These are phyloP conservation scores for Hypoxylon cercidicola DNA, from an alignment of 495 filamentous ascomycete species.

Conservation along the genomic window DNA sequence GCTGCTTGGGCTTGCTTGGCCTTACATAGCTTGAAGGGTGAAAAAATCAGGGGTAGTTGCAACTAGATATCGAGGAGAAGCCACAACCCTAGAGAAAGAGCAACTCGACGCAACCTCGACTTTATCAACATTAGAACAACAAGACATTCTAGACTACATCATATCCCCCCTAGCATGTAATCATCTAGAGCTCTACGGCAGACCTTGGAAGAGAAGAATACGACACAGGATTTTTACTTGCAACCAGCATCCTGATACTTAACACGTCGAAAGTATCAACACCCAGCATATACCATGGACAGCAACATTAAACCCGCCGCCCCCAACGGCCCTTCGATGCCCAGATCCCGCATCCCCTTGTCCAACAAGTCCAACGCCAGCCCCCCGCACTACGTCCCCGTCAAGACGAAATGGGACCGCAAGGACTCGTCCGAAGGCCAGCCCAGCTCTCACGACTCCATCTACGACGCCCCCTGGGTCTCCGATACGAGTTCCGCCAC, in stretches of 20 bases:
- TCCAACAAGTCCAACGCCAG: slow-evolving; percentile 38
- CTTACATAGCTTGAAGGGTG: too few species aligned
- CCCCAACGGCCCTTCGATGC: slow-evolving; percentile 5
- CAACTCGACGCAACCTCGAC: slow-evolving; percentile 1
- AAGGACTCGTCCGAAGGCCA: slow-evolving; percentile 51
- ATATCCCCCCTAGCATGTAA: slow-evolving; percentile 25
- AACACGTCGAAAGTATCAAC: slow-evolving; percentile 26
- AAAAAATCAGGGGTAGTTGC: background rate
- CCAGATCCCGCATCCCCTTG: slow-evolving; percentile 38
- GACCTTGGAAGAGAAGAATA: slow-evolving; percentile 15
- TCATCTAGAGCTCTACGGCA: slow-evolving; percentile 18
- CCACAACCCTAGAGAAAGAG: background rate
- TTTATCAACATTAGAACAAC: background rate
- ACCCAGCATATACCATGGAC: slow-evolving; percentile 34
- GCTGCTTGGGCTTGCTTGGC: too few species aligned
- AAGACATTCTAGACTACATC: slow-evolving; percentile 9
- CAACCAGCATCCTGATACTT: slow-evolving; percentile 31
- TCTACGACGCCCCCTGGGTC: slow-evolving; percentile 49
- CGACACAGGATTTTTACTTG: slow-evolving; percentile 31
- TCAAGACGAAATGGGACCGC: slow-evolving; percentile 41
- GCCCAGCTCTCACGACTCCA: slow-evolving; percentile 50
- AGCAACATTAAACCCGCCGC: slow-evolving; percentile 24
- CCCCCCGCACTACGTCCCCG: slow-evolving; percentile 11
- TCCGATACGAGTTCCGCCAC: slow-evolving; percentile 40
- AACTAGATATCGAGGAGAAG: slow-evolving; percentile 4